Conservation (phyloP, 805 yeast species). For the Metschnikowia amazonensis region DNA sequence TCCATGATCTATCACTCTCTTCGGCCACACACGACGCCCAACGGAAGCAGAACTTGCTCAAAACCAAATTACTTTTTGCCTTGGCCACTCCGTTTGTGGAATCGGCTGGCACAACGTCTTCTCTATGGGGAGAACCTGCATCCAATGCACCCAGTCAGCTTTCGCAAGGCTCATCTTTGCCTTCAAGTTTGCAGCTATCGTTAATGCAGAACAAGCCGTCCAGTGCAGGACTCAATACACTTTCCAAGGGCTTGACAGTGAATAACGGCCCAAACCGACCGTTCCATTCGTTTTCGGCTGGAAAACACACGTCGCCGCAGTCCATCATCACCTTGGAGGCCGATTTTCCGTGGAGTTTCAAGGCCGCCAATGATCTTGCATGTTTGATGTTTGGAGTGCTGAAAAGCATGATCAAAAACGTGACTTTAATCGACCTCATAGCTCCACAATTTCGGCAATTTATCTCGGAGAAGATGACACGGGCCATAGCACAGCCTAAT, state of each 20-base stretch:
- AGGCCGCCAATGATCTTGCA: conserved; percentile 86
- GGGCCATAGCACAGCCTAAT: conserved; percentile 14
- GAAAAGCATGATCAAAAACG: conserved; percentile 53
- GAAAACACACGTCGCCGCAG: conserved; percentile 71
- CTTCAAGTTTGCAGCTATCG: conserved; percentile 26
- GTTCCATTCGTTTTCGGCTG: conserved; percentile 62
- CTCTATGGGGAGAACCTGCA: conserved; percentile 5
- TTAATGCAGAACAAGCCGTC: conserved; percentile 18
- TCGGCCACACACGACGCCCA: conserved; percentile 28
- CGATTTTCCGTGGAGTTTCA: conserved; percentile 72
- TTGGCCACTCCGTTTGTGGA: conserved; percentile 65
- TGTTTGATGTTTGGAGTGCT: conserved; percentile 83
- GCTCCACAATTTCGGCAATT: conserved; percentile 73
- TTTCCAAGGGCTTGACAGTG: conserved; percentile 11
- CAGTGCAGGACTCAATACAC: conserved; percentile 20
- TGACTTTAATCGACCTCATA: conserved; percentile 70
- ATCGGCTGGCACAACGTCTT: conserved; percentile 18
- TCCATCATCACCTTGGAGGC: conserved; percentile 79
- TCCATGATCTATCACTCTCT: conserved; percentile 54
- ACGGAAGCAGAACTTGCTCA: conserved; percentile 39
- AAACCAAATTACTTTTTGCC: conserved; percentile 52
- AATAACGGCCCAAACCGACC: conserved; percentile 37
- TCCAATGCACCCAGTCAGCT: conserved; percentile 9
- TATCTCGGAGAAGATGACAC: conserved; percentile 53
- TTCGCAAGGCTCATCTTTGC: conserved; percentile 5